Base-by-base conservation (phyloP, 2,329 filamentous ascomycete species). In the Lachnellula arida region DNA sequence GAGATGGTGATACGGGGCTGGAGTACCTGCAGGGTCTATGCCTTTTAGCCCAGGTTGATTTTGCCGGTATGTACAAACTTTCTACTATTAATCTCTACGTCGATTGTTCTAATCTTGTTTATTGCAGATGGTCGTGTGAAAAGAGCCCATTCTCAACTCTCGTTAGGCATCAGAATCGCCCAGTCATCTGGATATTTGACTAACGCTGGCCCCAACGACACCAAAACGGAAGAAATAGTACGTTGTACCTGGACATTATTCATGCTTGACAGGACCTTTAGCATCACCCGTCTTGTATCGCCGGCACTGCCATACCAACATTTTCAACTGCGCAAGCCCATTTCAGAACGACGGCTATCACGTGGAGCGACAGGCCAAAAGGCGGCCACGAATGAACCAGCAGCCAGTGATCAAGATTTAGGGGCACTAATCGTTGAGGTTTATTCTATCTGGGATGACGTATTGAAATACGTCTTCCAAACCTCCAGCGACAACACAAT, bases 201-300 rank as follows among this genome's bases (percentile, higher is more conserved):
- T 15, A 23, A 56, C 46, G n/a, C 50, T 7, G 12, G 28, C 14
- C n/a, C 28, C 2, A 22, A 19, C 15, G 54, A 34, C 12, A 25
- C 37, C 3, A 28, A 32, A 46, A 56, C 25, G 37, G 57, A 61
- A 54, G 59, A 59, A 39, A 37, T 53, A 15, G 47, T 57, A 6
- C 49, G 59, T n/a, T 61, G 59, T 43, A 54, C 53, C 6, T 61
- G 59, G 59, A 59, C 59, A 4, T 34, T 61, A 6, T 61, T 61
- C 37, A 59, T 59, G 57, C 50, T 61, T 19, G 59, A 61, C 32
- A 52, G 59, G 1, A 61, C 59, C 15, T 61, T 59, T 19, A 54
- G 59, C 25, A 59, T 56, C n/a, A 57, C 54, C 46, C 56, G 59
- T 12, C 46, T 57, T 4, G 54, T 61, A 12, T 59, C 59, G 7